Evolutionary conservation across 148 eudicot species (phyloP).

Genomic region (Heliosperma pusillum): DNA sequence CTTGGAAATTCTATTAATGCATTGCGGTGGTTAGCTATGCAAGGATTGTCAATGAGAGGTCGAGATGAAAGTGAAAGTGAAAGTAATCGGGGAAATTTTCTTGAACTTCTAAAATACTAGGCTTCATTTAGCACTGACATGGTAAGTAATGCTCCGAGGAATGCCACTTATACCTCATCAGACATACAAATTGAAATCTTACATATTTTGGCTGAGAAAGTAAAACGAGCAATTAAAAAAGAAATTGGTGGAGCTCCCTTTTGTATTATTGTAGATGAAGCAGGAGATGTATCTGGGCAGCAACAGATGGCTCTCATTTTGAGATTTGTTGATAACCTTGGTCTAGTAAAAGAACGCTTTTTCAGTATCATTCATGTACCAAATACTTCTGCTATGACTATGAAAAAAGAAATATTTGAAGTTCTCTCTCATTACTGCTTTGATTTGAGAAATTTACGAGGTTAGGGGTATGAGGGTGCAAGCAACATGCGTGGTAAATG

Average conservation of each 20-base stretch:
- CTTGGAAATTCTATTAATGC: background rate
- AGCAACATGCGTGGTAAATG: too few species aligned
- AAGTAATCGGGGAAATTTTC: background rate
- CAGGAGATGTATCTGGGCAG: too few species aligned
- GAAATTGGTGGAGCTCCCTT: background rate
- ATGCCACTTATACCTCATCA: background rate
- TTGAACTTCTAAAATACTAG: background rate
- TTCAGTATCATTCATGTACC: too few species aligned
- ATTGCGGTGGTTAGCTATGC: too few species aligned
- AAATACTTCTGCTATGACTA: background rate
- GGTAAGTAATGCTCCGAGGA: background rate
- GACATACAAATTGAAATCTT: background rate
- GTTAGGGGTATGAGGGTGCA: slow-evolving; percentile 20
- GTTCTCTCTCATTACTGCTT: background rate
- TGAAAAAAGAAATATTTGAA: background rate
- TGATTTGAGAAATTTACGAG: background rate
- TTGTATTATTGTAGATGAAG: too few species aligned
- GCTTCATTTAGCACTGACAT: background rate
- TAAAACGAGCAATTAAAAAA: background rate
- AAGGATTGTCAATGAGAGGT: slow-evolving; percentile 8
- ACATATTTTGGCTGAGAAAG: background rate
- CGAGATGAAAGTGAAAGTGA: background rate
- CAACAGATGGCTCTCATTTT: too few species aligned
- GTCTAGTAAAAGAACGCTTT: too few species aligned
- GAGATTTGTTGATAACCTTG: too few species aligned